Conservation (phyloP, 1,139 yeast species). For the Candida sanyaensis region DNA sequence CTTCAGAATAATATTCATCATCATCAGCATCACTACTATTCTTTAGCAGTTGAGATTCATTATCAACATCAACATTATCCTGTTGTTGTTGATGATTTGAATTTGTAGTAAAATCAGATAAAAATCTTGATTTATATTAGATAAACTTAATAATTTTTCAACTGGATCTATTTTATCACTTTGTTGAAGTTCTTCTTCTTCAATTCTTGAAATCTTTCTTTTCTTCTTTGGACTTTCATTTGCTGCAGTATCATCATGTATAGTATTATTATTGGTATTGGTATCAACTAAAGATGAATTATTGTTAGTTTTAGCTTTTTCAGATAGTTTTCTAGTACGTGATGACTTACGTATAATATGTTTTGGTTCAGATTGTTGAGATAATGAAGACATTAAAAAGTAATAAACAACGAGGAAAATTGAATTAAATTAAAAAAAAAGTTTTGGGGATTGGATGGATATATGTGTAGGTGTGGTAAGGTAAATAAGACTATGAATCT, state of each 20-base stretch:
- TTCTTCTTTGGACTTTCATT: slow-evolving; percentile 16
- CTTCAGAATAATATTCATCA: slow-evolving; percentile 11
- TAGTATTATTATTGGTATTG: slow-evolving; percentile 11
- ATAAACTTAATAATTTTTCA: slow-evolving; percentile 42
- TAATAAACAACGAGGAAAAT: background rate
- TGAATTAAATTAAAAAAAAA: no score
- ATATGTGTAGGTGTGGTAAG: background rate
- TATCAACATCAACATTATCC: slow-evolving; percentile 10
- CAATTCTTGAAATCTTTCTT: slow-evolving; percentile 16
- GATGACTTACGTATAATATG: slow-evolving; percentile 32
- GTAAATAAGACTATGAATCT: no score
- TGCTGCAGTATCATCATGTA: slow-evolving; percentile 8
- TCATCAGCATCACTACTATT: slow-evolving; percentile 10
- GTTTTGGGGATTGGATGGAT: no score
- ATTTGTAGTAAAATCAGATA: slow-evolving; percentile 12
- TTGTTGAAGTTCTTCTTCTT: slow-evolving; percentile 15
- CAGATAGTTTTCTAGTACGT: slow-evolving; percentile 28
- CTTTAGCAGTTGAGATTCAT: slow-evolving; percentile 3
- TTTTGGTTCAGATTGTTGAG: background rate
- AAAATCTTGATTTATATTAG: slow-evolving; percentile 26
- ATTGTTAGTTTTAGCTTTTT: slow-evolving; percentile 18
- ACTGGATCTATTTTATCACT: slow-evolving; percentile 46
- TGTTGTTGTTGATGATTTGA: slow-evolving; percentile 1
- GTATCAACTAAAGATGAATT: slow-evolving; percentile 1
- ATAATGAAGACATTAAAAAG: slow-evolving; percentile 17